phyloP scores from a whole-genome alignment of 306 rosid genomes.

The Crotalaria pallida region DNA sequence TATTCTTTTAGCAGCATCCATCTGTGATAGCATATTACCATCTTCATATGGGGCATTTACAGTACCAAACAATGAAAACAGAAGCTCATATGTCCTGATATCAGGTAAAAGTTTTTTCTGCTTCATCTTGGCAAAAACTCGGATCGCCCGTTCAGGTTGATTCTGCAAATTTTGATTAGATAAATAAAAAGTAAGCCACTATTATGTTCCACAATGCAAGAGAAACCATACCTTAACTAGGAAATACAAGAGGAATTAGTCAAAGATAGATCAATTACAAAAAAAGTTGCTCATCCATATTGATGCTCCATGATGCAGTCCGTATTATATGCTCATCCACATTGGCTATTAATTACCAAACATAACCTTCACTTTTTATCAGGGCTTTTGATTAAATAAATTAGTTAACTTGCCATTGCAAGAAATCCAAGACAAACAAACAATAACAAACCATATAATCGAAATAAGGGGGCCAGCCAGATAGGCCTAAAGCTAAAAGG shows the following conservation, averaged over 20 bases:
- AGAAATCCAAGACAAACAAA: conserved; percentile 15
- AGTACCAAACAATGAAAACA: conserved; percentile 69
- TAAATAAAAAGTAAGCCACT: conserved; percentile 10
- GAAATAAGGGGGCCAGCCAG: neutral
- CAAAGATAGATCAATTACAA: conserved; percentile 6
- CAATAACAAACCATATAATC: neutral
- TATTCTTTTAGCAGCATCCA: conserved; percentile 57
- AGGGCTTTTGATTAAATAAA: conserved; percentile 8
- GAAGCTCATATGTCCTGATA: conserved; percentile 62
- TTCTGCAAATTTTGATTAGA: conserved; percentile 47
- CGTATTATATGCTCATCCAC: too few species aligned
- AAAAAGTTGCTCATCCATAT: conserved; percentile 8
- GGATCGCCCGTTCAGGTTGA: conserved; percentile 72
- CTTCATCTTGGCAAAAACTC: conserved; percentile 72
- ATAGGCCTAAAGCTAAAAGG: too few species aligned
- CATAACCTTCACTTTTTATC: too few species aligned
- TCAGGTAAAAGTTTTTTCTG: conserved; percentile 49
- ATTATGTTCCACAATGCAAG: neutral
- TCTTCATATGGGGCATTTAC: conserved; percentile 78
- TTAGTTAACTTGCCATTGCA: neutral
- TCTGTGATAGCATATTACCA: conserved; percentile 56
- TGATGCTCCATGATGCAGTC: conserved; percentile 16
- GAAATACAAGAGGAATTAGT: neutral
- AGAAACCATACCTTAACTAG: neutral
- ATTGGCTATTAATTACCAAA: too few species aligned